These are phyloP conservation scores for Poa annua DNA, from an alignment of 176 grass and related monocot genomes.

Conservation along the genomic window DNA sequence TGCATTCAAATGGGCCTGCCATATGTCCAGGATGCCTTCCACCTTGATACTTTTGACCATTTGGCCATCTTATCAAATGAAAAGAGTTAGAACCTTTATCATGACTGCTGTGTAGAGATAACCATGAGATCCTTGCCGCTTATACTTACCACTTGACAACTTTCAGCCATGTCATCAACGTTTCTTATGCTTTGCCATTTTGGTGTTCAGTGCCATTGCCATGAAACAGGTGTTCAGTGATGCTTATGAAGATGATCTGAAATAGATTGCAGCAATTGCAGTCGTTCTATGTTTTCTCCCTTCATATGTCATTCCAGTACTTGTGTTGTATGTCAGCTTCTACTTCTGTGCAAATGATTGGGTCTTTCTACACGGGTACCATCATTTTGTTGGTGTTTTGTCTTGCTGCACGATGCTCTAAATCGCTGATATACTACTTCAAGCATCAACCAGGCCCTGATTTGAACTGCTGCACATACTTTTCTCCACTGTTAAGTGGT, in stretches of 20 bases:
- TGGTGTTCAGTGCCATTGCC: not conserved
- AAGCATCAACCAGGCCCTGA: not conserved
- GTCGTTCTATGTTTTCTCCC: too few relatives aligned
- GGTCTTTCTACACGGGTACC: not conserved
- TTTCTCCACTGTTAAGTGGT: not conserved
- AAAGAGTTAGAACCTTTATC: not conserved
- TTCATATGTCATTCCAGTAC: too few relatives aligned
- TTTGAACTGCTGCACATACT: not conserved
- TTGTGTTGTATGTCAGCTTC: not conserved
- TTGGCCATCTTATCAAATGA: too few relatives aligned
- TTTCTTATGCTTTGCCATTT: not conserved
- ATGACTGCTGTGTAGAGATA: not conserved
- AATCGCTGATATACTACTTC: slow-evolving; percentile 5
- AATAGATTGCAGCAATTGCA: too few relatives aligned
- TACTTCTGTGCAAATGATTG: not conserved
- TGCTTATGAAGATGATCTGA: too few relatives aligned
- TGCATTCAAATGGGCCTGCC: not conserved
- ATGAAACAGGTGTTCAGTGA: too few relatives aligned
- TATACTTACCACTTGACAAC: not conserved
- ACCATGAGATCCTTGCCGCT: not conserved
- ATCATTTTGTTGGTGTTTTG: not conserved
- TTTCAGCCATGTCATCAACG: not conserved
- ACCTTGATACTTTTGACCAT: too few relatives aligned
- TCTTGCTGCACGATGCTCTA: not conserved
- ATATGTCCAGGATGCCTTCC: not conserved